Evolutionary conservation across 768 basidiomycete genomes (phyloP), one percentile per base, ranked within the genome.

Genomic region (Boletellus ananiceps): DNA sequence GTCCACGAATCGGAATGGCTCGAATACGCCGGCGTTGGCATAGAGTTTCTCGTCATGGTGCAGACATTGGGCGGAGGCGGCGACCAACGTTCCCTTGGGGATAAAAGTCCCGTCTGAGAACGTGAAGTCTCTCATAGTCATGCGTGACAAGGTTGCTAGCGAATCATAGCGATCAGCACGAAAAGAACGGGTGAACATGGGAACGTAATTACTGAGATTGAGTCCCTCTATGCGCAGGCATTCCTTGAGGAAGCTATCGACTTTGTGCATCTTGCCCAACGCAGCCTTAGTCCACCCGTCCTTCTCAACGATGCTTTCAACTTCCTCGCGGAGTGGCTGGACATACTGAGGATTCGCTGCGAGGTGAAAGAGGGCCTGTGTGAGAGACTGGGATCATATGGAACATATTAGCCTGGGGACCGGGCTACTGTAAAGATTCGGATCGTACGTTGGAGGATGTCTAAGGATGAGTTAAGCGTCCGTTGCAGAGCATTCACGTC

Each of bases 221-320:
- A 67, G 44, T 3, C 67, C 69, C n/a, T 67, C 59, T 3, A 63
- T 35, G 0, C 71, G 62, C 8, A 27, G 60, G 2, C 61, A 59
- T 41, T 72, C 72, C 46, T 62, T 68, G 35, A 73, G 35, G 47
- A 76, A 74, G 46, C 71, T 75, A 39, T 76, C 73, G 3, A 75
- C 44, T 49, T 67, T 68, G 41, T 53, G 63, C 61, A 71, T 62
- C 33, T 63, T 64, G 9, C 33, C 50, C n/a, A 71, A 21, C 2
- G 58, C 54, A 2, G 38, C 46, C 45, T 63, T 65, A 0, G 50
- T 50, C 57, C 63, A 69, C 29, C 54, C 66, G 2, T 69, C 59
- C 8, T 51, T 45, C 4, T 34, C 27, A 21, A 69, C 32, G 21
- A 65, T 59, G 0, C 45, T 27, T 23, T 70, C 70, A 23, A 69